Conservation (phyloP, 805 yeast genomes). For the Saccharomycopsis sp. region DNA sequence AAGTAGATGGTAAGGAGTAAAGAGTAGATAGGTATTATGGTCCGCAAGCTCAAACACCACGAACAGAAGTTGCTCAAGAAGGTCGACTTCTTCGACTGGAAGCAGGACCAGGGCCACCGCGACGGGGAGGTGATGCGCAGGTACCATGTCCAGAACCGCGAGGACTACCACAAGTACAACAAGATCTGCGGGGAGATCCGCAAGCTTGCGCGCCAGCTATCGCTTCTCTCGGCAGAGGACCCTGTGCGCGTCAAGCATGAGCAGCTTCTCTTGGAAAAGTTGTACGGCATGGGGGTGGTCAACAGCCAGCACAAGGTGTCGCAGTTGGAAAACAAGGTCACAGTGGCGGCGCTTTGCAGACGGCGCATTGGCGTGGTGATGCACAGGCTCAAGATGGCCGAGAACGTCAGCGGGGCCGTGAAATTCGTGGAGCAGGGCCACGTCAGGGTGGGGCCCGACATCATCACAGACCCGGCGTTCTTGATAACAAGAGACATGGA, state of each 20-base stretch:
- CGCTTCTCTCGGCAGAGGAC: slow-evolving; percentile 79
- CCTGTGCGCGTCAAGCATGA: slow-evolving; percentile 85
- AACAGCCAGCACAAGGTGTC: slow-evolving; percentile 85
- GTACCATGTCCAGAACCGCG: slow-evolving; percentile 89
- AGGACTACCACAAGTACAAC: slow-evolving; percentile 92
- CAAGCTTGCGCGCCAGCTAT: slow-evolving; percentile 75
- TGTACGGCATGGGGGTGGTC: slow-evolving; percentile 80
- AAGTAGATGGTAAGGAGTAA: not conserved
- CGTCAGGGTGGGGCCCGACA: slow-evolving; percentile 92
- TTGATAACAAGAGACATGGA: slow-evolving; percentile 90
- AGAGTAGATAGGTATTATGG: too few species aligned
- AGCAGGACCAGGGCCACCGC: slow-evolving; percentile 89
- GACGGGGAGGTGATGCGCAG: slow-evolving; percentile 95
- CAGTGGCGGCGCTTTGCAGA: slow-evolving; percentile 88
- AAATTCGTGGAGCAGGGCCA: slow-evolving; percentile 95
- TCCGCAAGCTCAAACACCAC: slow-evolving; percentile 83
- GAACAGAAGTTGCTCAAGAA: slow-evolving; percentile 91
- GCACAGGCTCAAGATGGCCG: slow-evolving; percentile 92
- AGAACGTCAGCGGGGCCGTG: slow-evolving; percentile 79
- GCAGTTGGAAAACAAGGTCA: slow-evolving; percentile 81
- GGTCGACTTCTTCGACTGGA: slow-evolving; percentile 96
- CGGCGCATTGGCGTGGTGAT: slow-evolving; percentile 89
- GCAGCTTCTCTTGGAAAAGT: slow-evolving; percentile 75
- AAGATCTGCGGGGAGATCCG: slow-evolving; percentile 87
- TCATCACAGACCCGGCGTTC: slow-evolving; percentile 92